phyloP scores from a whole-genome alignment of 163 green algal species.

The Coccomyxa subellipsoidea region DNA sequence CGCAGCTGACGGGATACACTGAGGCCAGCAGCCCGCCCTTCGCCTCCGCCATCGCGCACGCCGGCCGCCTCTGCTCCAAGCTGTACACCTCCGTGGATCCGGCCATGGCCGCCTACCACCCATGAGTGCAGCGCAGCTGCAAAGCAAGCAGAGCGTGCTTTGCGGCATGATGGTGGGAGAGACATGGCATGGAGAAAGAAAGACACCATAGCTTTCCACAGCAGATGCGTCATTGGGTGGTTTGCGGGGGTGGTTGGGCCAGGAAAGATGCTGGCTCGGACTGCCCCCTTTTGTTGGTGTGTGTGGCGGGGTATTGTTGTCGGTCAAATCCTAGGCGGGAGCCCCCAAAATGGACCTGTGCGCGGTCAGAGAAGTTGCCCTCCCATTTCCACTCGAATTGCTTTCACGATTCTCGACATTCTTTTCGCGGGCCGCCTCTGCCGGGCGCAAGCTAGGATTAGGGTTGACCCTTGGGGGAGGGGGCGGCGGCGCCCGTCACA shows the following conservation, averaged over 20 bases:
- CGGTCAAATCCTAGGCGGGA: too few species aligned
- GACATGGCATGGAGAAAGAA: too few species aligned
- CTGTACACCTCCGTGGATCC: slow-evolving; percentile 9
- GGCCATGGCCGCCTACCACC: background rate
- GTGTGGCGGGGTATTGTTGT: background rate
- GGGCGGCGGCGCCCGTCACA: background rate
- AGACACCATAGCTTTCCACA: too few species aligned
- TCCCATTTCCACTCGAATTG: background rate
- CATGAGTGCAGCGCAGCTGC: background rate
- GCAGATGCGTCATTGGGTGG: too few species aligned
- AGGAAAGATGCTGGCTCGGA: too few species aligned
- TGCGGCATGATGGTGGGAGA: too few species aligned
- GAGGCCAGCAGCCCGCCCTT: slow-evolving; percentile 16
- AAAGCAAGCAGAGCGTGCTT: too few species aligned
- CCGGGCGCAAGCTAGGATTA: background rate
- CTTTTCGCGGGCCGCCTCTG: background rate
- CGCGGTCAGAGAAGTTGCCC: background rate
- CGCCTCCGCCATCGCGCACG: slow-evolving; percentile 12
- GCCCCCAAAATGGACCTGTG: background rate
- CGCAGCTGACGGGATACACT: slow-evolving; percentile 25
- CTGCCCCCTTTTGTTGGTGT: background rate
- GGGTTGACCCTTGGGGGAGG: background rate
- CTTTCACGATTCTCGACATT: background rate
- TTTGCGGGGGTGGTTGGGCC: too few species aligned
- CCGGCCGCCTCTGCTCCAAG: slow-evolving; percentile 8